Evolutionary conservation across 441 rosid genomes (phyloP).

Genomic region (Jatropha podagrica): DNA sequence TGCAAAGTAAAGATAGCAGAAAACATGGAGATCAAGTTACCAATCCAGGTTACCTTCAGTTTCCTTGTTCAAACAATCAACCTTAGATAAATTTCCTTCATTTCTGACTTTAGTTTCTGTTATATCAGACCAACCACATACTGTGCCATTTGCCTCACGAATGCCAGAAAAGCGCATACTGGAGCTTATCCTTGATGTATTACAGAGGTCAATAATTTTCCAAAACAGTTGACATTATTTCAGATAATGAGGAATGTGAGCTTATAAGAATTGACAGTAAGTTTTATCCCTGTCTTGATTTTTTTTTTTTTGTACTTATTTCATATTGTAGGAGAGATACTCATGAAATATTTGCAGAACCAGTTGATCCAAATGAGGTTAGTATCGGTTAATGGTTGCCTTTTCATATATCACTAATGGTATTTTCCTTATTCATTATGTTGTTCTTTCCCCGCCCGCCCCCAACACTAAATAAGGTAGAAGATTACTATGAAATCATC

Average conservation of each 20-base stretch:
- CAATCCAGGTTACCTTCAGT: conserved; percentile 24
- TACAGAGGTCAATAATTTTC: conserved; percentile 47
- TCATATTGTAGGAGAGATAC: conserved; percentile 49
- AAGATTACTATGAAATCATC: conserved; percentile 55
- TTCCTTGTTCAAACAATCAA: conserved; percentile 13
- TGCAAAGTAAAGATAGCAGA: conserved; percentile 15
- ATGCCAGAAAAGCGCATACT: conserved; percentile 47
- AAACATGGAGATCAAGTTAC: conserved; percentile 21
- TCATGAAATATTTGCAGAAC: conserved; percentile 59
- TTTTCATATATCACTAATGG: conserved; percentile 1
- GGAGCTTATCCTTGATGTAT: conserved; percentile 41
- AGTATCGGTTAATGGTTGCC: conserved; percentile 17
- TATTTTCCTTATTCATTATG: conserved; percentile 2
- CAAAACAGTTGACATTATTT: background rate
- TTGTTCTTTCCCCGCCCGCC: background rate
- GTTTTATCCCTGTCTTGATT: background rate
- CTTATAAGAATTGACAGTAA: background rate
- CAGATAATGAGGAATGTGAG: background rate
- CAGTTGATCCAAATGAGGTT: conserved; percentile 57
- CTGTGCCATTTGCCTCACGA: conserved; percentile 16
- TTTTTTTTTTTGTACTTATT: conserved; percentile 4
- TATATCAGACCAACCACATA: conserved; percentile 34
- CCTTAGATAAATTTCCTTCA: conserved; percentile 12
- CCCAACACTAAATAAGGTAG: conserved; percentile 37
- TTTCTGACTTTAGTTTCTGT: conserved; percentile 21